Evolutionary conservation across 495 filamentous ascomycete genomes (phyloP), one percentile per base, ranked within the genome.

Genomic region (Penicillium dipodomyicola): DNA sequence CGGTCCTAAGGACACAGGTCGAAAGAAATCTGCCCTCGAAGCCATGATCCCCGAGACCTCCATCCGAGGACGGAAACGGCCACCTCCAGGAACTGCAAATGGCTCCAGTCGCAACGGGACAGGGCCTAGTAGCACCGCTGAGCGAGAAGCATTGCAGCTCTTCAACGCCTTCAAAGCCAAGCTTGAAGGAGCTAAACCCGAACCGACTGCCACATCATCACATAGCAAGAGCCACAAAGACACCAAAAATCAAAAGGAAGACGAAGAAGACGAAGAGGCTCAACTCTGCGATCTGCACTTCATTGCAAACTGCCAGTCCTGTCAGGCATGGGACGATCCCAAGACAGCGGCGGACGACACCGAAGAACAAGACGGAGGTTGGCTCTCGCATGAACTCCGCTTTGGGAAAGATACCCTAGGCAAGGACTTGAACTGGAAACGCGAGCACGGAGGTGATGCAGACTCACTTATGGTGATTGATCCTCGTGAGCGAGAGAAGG

Each of bases 391-490:
- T 72, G 76, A 81, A 10, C 73, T 98, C 33, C 91, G 76, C 12
- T 97, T 97, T 73, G 86, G 86, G 17, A 93, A 92, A 58, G 95
- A 98, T 67, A 87, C 86, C 54, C 71, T 96, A 3, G 94, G 95
- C 33, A 97, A 97, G 67, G 91, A 96, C 70, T 70, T 96, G 52
- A 89, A 83, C 35, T 97, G 92, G 81, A 91, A 92, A 70, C 85
- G 86, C 73, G 87, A 90, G 65, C 89, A 92, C 47, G 89, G 91
- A 60, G 88, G 91, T 48, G 90, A 91, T 45, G 87, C 89, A 57
- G 89, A 94, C 62, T 91, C 96, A 64, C 72, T 98, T 46, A 87
- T 96, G 56, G 91, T 97, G 2, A 96, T 97, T 73, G 95, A 98
- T 75, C 95, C 95, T 1, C 76, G 89, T 51, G 92, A 93, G 73